phyloP scores from a whole-genome alignment of 805 yeast species.

The Cyberlindnera petersonii region DNA sequence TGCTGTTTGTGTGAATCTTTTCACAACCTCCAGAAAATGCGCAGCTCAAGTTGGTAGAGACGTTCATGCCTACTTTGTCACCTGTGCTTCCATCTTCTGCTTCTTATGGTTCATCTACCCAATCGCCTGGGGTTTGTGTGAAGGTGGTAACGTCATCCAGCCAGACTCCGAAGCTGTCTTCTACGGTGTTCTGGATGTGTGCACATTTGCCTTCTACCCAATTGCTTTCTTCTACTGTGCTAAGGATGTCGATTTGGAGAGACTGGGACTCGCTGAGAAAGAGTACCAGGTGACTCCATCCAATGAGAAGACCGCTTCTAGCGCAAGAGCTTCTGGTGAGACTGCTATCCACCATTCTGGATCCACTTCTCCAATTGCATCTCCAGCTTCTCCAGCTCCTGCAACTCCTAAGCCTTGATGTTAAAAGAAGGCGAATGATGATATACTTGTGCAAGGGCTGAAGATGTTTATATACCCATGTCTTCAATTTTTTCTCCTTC shows the following conservation, averaged over 20 bases:
- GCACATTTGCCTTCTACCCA: constrained; percentile 41
- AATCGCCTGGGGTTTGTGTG: constrained; percentile 44
- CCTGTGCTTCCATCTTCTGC: constrained; percentile 38
- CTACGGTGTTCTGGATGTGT: constrained; percentile 47
- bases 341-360: constrained; percentile 25
- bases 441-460: too few species aligned
- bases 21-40: constrained; percentile 9
- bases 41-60: constrained; percentile 9
- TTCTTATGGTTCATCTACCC: constrained; percentile 24
- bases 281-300: constrained; percentile 16
- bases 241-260: constrained; percentile 11
- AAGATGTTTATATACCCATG: too few species aligned
- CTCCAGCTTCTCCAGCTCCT: constrained; percentile 4
- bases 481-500: too few species aligned
- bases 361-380: constrained; percentile 2
- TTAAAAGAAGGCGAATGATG: too few species aligned
- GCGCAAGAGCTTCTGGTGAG: constrained; percentile 33
- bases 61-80: constrained; percentile 28
- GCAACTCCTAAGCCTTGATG: background rate
- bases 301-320: constrained; percentile 4
- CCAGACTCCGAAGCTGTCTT: constrained; percentile 51
- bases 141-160: constrained; percentile 52
- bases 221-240: constrained; percentile 26
- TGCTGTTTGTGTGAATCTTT: constrained; percentile 23
- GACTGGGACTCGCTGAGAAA: constrained; percentile 7